phyloP scores from a whole-genome alignment of 2,329 filamentous ascomycete genomes.

The Aspergillus phoenicis region DNA sequence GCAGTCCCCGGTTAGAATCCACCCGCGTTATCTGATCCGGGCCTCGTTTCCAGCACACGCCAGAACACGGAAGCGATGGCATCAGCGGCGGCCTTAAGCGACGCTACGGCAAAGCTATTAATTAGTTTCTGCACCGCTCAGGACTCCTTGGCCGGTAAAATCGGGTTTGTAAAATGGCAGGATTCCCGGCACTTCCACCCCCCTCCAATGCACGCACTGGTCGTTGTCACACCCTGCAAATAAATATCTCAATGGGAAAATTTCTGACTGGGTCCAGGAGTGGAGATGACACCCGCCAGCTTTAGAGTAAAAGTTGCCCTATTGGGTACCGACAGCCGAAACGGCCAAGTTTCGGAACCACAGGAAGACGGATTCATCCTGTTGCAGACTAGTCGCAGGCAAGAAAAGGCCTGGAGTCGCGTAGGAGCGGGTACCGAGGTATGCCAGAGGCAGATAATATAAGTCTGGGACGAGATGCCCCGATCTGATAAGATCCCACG shows the following conservation, averaged over 20 bases:
- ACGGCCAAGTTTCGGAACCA: not conserved
- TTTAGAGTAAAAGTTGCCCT: not conserved
- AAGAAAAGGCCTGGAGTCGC: not conserved
- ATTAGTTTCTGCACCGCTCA: not conserved
- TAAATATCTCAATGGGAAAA: not conserved
- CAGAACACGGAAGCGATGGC: too few species aligned
- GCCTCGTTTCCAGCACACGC: not conserved
- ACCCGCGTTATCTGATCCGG: not conserved
- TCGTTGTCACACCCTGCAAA: not conserved
- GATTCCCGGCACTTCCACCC: not conserved
- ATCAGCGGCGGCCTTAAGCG: too few species aligned
- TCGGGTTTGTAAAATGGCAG: not conserved
- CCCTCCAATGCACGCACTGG: not conserved
- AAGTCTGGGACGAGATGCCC: not conserved
- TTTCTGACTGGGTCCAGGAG: not conserved
- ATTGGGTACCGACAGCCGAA: slow-evolving; percentile 2
- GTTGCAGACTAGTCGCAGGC: not conserved
- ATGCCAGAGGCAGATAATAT: not conserved
- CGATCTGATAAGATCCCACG: slow-evolving; percentile 11
- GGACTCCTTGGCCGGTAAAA: not conserved
- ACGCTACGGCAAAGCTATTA: too few species aligned
- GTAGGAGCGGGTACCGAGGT: not conserved
- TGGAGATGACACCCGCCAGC: not conserved
- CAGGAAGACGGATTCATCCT: not conserved
- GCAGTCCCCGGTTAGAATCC: not conserved